Evolutionary conservation across 768 basidiomycete species (phyloP), one percentile per base, ranked within the genome.

Genomic region (Collybia mongolica): DNA sequence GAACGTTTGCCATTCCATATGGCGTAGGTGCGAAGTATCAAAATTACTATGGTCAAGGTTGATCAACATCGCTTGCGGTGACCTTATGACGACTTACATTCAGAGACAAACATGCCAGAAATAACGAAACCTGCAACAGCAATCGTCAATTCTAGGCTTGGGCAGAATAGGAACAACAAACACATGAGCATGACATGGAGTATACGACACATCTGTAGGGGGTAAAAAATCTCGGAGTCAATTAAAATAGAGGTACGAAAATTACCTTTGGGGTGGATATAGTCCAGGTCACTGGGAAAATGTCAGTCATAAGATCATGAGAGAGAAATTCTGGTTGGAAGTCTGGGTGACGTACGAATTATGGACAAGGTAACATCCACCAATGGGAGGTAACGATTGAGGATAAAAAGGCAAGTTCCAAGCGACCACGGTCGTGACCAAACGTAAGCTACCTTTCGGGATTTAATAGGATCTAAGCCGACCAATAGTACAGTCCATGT

Each of bases 371-470:
- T 38, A 26, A 32, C 35, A 43, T 54, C 53, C 6, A 51, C 32
- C 20, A 50, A 51, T 1, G 49, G 43, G 38, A 54, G 22, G 20
- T 54, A 54, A 12, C 53, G 28, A 42, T 50, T 54, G 1, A 54
- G 4, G 9, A 54, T 19, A 35, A 51, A 54, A 14, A 54, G 53
- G 2, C 50, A 12, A 8, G 44, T 47, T 32, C 49, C 49, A 7
- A 43, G 26, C 18, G 22, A 36, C 44, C 43, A 46, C 32, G 20
- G 36, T 17, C 20, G 35, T 19, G 36, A 40, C 53, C 53, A 54
- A 17, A 54, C 44, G 28, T 40, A 49, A n/a, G 36, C 39, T 7
- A 49, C 40, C 48, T 49, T 36, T n/a, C 14, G 22, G 24, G 8
- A 9, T 20, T 22, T 15, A 14, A 26, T 26, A 9, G 7, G 15